Evolutionary conservation across 2,329 filamentous ascomycete genomes (phyloP).

Genomic region (Huntiella bhutanensis): DNA sequence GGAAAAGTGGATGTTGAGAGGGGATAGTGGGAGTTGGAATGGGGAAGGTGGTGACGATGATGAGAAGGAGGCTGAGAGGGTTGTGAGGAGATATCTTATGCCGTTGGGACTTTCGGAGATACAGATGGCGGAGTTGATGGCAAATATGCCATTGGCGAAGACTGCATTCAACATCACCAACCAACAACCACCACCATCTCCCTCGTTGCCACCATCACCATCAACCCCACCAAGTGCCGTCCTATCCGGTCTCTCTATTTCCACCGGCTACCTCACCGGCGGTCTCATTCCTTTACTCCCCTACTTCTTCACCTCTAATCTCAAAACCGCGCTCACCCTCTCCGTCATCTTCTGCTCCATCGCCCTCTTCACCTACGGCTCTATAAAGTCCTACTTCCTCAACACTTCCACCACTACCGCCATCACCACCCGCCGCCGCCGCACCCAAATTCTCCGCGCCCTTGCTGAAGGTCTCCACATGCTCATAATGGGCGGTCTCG

Average conservation of each 20-base stretch:
- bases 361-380: conserved; percentile 36
- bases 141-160: too few relatives aligned
- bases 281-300: conserved; percentile 43
- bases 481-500: conserved; percentile 17
- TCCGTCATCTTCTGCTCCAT: conserved; percentile 35
- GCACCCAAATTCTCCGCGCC: conserved; percentile 11
- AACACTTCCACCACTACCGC: too few relatives aligned
- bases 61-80: too few relatives aligned
- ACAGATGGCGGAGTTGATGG: too few relatives aligned
- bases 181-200: conserved; percentile 7
- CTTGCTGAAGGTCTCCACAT: conserved; percentile 19
- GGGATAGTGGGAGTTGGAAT: too few relatives aligned
- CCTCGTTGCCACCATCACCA: conserved; percentile 15
- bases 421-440: conserved; percentile 12
- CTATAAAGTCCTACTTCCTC: conserved; percentile 28
- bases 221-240: conserved; percentile 18
- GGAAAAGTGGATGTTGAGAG: too few relatives aligned
- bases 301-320: conserved; percentile 33
- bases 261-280: conserved; percentile 41
- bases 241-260: conserved; percentile 38
- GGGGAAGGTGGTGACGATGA: too few relatives aligned
- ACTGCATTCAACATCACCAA: too few relatives aligned
- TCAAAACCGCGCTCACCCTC: conserved; percentile 27
- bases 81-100: conserved; percentile 18
- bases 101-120: conserved; percentile 15